Base-by-base conservation (phyloP, 78 protist species). In the Dictyostelium intermedium region DNA sequence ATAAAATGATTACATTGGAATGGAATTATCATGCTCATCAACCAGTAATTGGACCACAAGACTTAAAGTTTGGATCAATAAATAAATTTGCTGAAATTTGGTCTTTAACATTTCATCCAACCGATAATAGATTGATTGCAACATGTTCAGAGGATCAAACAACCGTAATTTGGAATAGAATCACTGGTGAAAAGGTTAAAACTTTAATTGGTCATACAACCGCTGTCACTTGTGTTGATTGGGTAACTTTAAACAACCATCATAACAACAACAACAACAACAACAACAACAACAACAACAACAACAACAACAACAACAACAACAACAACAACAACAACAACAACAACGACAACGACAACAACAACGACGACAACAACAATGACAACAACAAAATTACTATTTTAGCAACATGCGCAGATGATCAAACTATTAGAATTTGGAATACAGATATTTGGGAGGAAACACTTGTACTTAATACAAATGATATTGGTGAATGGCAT, bases 61-160 rank as follows among this genome's bases (percentile, higher is more conserved):
- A 89, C 39, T 20, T 87, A 30, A 60, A 50, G 23, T 89, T 89
- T 80, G 94, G 94, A 0, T 80, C 87, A 45, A 89, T 89, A 14
- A 80, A 53, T 35, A 53, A 89, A 13, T 89, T 89, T 66, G 94
- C 94, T 32, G 94, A 89, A 78, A 89, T 89, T 39, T 89, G 94
- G 94, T 89, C 94, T 43, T 56, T 80, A 8, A 76, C 56, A 14
- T 89, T 89, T 50, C 61, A 60, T 27, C 89, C 89, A 66, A 60
- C 80, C 1, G 18, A 83, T 27, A 32, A 27, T 27, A 66, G 53
- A 66, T 16, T 66, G 9, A 70, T 89, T 45, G 85, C 94, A 18
- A 89, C 94, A 2, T 89, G 87, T 35, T 89, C 94, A 37, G 94
- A 89, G 56, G 94, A 89, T 47, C 94, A 89, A 39, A 89, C 94